Percentiles rank a stretch among this genome's conserved stretches.
These are phyloP conservation scores for Pseudogymnoascus sp. DNA, from an alignment of 2,329 filamentous ascomycete species.

Conservation along the genomic window DNA sequence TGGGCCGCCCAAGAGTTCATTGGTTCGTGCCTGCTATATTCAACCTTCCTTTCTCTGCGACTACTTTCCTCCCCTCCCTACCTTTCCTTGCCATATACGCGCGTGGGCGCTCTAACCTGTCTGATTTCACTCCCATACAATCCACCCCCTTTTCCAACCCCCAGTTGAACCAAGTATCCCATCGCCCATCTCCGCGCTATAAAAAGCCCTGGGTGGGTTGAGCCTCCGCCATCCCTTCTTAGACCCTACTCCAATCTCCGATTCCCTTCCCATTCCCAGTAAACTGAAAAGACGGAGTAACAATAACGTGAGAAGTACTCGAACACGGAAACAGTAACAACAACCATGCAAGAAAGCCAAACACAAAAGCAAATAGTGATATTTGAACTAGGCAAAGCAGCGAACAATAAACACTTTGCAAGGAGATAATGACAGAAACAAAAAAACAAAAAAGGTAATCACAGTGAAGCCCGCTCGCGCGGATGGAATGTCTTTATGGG, in stretches of 20 bases:
- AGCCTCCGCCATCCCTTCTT: not conserved
- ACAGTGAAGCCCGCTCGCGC: constrained; percentile 3
- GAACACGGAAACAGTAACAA: not conserved
- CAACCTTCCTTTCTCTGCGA: not conserved
- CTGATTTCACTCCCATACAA: not conserved
- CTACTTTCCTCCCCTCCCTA: not conserved
- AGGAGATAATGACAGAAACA: not conserved
- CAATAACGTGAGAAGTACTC: not conserved
- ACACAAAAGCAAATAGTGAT: not conserved
- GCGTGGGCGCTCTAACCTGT: not conserved
- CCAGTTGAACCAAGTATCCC: not conserved
- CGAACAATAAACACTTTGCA: not conserved
- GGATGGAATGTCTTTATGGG: constrained; percentile 4
- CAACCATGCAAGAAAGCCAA: not conserved
- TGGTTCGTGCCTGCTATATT: not conserved
- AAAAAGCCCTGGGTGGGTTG: not conserved
- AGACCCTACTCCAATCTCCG: not conserved
- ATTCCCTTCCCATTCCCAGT: not conserved
- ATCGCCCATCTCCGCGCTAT: not conserved
- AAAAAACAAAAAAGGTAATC: not conserved
- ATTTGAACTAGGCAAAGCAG: not conserved
- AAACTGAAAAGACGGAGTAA: not conserved
- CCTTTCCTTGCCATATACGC: not conserved
- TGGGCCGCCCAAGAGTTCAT: not conserved
- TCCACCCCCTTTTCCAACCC: not conserved